These are phyloP conservation scores for Escallonia herrerae DNA, from an alignment of 129 eudicot species.

Conservation along the genomic window DNA sequence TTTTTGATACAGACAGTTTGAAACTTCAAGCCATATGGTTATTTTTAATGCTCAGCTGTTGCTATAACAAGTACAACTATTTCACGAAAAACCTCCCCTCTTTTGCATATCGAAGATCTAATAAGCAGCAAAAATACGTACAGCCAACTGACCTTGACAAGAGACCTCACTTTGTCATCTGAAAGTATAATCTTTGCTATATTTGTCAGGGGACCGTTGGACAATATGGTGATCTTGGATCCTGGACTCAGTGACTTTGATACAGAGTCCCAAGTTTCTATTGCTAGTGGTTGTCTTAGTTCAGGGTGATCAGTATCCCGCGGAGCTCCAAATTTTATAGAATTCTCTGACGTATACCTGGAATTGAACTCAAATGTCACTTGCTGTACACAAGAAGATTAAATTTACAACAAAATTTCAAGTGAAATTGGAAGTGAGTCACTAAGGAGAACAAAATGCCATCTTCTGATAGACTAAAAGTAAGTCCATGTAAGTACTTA, in stretches of 20 bases:
- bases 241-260: slow-evolving; percentile 32
- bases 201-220: slow-evolving; percentile 80
- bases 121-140: not conserved
- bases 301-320: slow-evolving; percentile 65
- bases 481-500: too few species aligned
- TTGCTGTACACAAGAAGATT: too few species aligned
- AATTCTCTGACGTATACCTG: slow-evolving; percentile 73
- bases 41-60: too few species aligned
- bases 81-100: too few species aligned
- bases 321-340: slow-evolving; percentile 65
- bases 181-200: slow-evolving; percentile 54
- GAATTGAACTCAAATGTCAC: not conserved
- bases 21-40: too few species aligned
- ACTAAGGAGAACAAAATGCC: not conserved
- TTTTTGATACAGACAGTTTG: not conserved
- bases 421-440: too few species aligned
- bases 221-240: slow-evolving; percentile 54
- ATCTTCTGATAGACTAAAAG: not conserved
- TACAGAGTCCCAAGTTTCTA: slow-evolving; percentile 62
- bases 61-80: too few species aligned
- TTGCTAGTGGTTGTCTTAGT: slow-evolving; percentile 65
- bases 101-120: too few species aligned
- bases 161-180: slow-evolving; percentile 34
- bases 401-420: too few species aligned
- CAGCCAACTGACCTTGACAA: slow-evolving; percentile 43